phyloP scores from a whole-genome alignment of 192 early-diverging fungal species.

The Coemansia nantahalensis region DNA sequence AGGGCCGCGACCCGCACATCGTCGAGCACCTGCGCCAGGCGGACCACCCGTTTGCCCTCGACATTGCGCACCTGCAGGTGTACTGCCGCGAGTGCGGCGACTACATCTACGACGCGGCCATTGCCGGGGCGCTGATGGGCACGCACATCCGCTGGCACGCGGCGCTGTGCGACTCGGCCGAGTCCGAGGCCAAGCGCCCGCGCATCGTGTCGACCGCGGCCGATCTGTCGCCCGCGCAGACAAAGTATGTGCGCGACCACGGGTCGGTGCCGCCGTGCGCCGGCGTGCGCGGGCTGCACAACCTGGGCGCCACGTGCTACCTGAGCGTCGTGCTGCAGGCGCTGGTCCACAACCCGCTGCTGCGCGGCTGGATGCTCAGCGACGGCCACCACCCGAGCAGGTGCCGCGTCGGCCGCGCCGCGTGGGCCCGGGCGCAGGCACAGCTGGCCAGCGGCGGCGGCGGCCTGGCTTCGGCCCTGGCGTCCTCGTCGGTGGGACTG shows the following conservation, averaged over 20 bases:
- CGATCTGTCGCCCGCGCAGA: conserved; percentile 30
- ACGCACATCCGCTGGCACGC: conserved; percentile 52
- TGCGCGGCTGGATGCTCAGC: conserved; percentile 87
- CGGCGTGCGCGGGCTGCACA: conserved; percentile 83
- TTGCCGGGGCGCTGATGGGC: conserved; percentile 53
- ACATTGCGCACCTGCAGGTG: conserved; percentile 63
- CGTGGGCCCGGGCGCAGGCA: not conserved
- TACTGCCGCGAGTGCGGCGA: conserved; percentile 79
- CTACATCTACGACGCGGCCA: conserved; percentile 79
- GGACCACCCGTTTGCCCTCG: conserved; percentile 61
- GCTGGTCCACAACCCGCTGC: conserved; percentile 87
- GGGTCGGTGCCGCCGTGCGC: conserved; percentile 32
- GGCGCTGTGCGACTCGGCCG: conserved; percentile 34
- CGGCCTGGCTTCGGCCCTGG: no score
- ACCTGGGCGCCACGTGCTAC: conserved; percentile 95
- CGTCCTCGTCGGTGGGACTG: no score
- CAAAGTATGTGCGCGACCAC: conserved; percentile 43
- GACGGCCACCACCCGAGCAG: conserved; percentile 74
- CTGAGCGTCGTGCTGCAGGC: conserved; percentile 93
- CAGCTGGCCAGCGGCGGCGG: not conserved
- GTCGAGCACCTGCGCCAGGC: conserved; percentile 14
- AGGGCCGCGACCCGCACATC: conserved; percentile 7
- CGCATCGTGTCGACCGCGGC: conserved; percentile 28
- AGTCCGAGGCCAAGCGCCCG: conserved; percentile 31
- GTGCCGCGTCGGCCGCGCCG: conserved; percentile 50